These are phyloP conservation scores for Jaapia argillacea DNA, from an alignment of 768 basidiomycete species.

Conservation along the genomic window DNA sequence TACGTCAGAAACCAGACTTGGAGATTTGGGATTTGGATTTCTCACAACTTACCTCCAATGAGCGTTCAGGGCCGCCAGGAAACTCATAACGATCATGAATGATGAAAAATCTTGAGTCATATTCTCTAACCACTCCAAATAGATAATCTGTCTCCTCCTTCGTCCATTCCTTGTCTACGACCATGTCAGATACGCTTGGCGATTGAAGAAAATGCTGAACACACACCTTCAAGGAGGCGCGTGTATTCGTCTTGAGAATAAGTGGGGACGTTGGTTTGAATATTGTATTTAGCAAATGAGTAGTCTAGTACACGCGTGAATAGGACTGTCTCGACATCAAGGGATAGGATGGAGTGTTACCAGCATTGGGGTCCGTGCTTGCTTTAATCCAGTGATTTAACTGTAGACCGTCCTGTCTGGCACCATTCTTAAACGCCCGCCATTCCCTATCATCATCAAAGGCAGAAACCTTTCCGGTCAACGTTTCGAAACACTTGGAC, in stretches of 20 bases:
- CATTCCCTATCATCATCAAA: conserved; percentile 55
- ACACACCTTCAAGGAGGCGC: conserved; percentile 61
- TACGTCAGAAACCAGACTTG: neutral
- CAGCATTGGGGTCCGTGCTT: conserved; percentile 38
- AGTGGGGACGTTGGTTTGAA: conserved; percentile 48
- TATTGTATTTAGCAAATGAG: conserved; percentile 77
- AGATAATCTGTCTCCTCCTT: conserved; percentile 93
- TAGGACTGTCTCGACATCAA: neutral
- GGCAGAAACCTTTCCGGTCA: too few relatives aligned
- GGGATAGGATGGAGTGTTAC: conserved; percentile 25
- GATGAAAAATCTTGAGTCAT: conserved; percentile 84
- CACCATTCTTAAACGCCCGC: conserved; percentile 62
- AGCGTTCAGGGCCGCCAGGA: conserved; percentile 38
- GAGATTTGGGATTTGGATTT: neutral
- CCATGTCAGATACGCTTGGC: neutral
- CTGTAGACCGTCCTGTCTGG: conserved; percentile 56
- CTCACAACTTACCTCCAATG: conserved; percentile 72
- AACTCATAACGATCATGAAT: conserved; percentile 86
- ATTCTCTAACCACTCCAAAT: conserved; percentile 69
- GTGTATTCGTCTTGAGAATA: conserved; percentile 88
- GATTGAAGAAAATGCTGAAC: neutral
- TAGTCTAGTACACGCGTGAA: conserved; percentile 39
- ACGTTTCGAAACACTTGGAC: too few relatives aligned
- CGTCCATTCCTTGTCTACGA: conserved; percentile 73
- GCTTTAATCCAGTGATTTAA: conserved; percentile 81